Base-by-base conservation (phyloP, 2,329 filamentous ascomycete genomes). In the Colletotrichum cuscutae region DNA sequence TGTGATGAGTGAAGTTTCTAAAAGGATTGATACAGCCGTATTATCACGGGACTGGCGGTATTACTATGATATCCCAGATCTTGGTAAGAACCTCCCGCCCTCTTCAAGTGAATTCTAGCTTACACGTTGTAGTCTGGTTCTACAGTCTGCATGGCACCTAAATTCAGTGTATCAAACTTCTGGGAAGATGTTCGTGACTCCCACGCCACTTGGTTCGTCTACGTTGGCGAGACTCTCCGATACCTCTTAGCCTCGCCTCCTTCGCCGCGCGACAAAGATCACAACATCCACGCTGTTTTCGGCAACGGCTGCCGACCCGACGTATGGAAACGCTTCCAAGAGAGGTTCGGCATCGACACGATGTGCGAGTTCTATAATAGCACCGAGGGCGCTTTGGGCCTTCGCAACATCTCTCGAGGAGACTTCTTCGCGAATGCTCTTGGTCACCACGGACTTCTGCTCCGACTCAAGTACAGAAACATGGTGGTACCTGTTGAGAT, bases 351-450 rank as follows among this genome's bases (percentile, higher is more conserved):
- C 64, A 88, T 93, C 75, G 81, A 86, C 13, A 86, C 88, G 32
- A 89, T 95, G 2, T 85, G 84, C 73, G 93, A 95, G 80, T 95
- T 95, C 82, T 95, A 94, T 86, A 93, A 92, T 79, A 93, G 91
- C 71, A 94, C 92, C 1, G 93, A 95, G 81, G 92, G 93, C 35
- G 86, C 94, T 62, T 88, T 95, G 76, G 80, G 81, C 0, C 82
- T 95, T 11, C 81, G 90, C 68, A 93, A 93, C 77, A 80, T 86
- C 26, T 89, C 88, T 66, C 84, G 86, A 65, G 89, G 92, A 1
- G 89, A 91, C 28, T 95, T 90, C 79, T 85, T 88, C 4, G 86
- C 89, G 7, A 87, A 89, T 5, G 86, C 88, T 32, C 92, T 95
- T 3, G 93, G 93, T 1, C 92, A 95, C 76, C 92, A 95, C 76